Evolutionary conservation across 306 rosid genomes (phyloP).

Genomic region (Mimosa pudica): DNA sequence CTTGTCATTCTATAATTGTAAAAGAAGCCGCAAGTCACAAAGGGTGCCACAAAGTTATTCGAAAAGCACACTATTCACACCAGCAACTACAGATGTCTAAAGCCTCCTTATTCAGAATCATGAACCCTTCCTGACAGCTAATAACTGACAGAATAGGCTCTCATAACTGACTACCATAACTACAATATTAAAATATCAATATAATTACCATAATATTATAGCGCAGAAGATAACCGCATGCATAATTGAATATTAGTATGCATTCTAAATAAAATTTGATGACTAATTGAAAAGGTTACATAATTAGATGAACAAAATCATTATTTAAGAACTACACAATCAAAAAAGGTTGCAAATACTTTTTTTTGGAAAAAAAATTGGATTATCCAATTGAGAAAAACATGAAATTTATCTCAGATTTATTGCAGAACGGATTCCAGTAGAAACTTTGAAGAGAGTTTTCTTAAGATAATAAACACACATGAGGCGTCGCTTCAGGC

Average conservation of each 20-base stretch:
- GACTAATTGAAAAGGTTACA: constrained; percentile 24
- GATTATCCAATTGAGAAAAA: constrained; percentile 15
- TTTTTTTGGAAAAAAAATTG: background rate
- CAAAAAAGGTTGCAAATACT: background rate
- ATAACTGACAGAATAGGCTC: no score
- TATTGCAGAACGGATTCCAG: background rate
- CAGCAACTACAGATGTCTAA: background rate
- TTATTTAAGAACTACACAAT: background rate
- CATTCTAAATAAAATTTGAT: constrained; percentile 8
- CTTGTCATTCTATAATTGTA: constrained; percentile 14
- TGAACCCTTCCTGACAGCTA: no score
- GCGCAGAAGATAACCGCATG: background rate
- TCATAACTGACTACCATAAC: background rate
- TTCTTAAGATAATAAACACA: constrained; percentile 44
- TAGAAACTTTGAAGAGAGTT: constrained; percentile 25
- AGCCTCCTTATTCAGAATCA: background rate
- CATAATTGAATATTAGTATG: constrained; percentile 11
- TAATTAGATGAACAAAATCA: constrained; percentile 4
- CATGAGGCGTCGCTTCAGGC: constrained; percentile 79
- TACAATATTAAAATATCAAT: background rate
- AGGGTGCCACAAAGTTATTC: background rate
- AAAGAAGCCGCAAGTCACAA: constrained; percentile 25
- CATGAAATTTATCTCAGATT: constrained; percentile 9
- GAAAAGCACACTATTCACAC: background rate
- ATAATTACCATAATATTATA: background rate